Evolutionary conservation across 108 stramenopile species (phyloP).

Genomic region (Fistulifera solaris): DNA sequence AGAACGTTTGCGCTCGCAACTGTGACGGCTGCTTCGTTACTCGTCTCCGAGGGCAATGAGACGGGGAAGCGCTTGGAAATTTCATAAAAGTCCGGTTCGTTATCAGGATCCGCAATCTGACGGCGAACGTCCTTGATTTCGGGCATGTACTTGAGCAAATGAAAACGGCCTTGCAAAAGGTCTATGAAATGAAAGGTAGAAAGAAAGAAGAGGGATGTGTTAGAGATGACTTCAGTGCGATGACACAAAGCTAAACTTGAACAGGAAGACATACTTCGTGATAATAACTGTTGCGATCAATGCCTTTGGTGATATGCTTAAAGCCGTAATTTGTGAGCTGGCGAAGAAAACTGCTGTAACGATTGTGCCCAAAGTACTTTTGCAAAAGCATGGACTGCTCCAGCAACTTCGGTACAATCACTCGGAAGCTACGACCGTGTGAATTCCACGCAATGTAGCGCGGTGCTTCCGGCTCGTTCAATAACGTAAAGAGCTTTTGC

Average conservation of each 20-base stretch:
- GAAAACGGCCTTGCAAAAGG: conserved; percentile 9
- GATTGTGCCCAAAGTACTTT: conserved; percentile 66
- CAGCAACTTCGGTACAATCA: conserved; percentile 32
- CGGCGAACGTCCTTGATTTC: conserved; percentile 10
- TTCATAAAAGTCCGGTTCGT: conserved; percentile 28
- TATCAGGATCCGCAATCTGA: conserved; percentile 36
- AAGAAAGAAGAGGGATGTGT: too few species aligned
- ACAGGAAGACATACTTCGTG: conserved; percentile 20
- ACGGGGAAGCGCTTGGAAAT: conserved; percentile 13
- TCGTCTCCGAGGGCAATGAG: too few species aligned
- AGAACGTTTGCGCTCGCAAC: too few species aligned
- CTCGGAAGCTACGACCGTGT: conserved; percentile 56
- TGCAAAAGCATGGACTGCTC: conserved; percentile 5
- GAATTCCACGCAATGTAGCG: conserved; percentile 45
- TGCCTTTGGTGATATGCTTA: conserved; percentile 26
- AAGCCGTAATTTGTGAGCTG: conserved; percentile 59
- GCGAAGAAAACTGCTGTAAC: conserved; percentile 59
- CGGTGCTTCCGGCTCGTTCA: neutral
- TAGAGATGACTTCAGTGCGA: too few species aligned
- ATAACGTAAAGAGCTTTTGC: conserved; percentile 14
- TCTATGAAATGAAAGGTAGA: too few species aligned
- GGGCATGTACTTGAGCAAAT: conserved; percentile 20
- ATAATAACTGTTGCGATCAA: conserved; percentile 47
- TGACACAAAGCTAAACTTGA: too few species aligned
- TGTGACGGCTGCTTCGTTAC: too few species aligned